A percentile compares a stretch with the other conserved stretches of the same genome.
Evolutionary conservation across 129 eudicot species (phyloP).

Genomic region (Ambrosia trifida): DNA sequence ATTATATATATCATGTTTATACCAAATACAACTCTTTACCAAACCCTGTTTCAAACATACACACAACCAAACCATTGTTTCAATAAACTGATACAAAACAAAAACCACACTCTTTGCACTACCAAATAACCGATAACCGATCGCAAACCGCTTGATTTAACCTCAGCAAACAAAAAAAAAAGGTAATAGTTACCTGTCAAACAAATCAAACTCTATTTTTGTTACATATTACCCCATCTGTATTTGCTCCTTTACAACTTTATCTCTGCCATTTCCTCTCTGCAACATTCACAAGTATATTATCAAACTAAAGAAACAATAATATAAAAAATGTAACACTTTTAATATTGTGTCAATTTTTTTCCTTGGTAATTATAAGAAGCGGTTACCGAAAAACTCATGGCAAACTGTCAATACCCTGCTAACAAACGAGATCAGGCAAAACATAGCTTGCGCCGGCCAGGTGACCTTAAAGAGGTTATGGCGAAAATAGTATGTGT

Average conservation of each 20-base stretch:
- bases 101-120: conserved; percentile 25
- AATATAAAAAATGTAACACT: not conserved
- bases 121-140: conserved; percentile 24
- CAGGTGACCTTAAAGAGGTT: too few relatives aligned
- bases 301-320: conserved; percentile 1
- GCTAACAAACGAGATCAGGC: too few relatives aligned
- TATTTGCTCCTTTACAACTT: conserved; percentile 20
- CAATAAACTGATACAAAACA: conserved; percentile 28
- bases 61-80: conserved; percentile 31
- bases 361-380: too few relatives aligned
- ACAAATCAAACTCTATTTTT: conserved; percentile 26
- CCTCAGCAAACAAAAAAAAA: conserved; percentile 3
- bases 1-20: conserved; percentile 23
- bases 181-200: conserved; percentile 15
- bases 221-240: conserved; percentile 20
- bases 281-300: conserved; percentile 33
- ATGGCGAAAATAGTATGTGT: not conserved
- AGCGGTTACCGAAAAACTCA: too few relatives aligned
- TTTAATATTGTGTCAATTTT: too few relatives aligned
- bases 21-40: conserved; percentile 12
- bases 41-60: conserved; percentile 33
- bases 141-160: conserved; percentile 12
- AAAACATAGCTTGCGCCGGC: too few relatives aligned
- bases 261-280: conserved; percentile 68
- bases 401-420: too few relatives aligned